A percentile compares a stretch with the other conserved stretches of the same genome.
Evolutionary conservation across 306 rosid species (phyloP).

Genomic region (Lathyrus aphaca): DNA sequence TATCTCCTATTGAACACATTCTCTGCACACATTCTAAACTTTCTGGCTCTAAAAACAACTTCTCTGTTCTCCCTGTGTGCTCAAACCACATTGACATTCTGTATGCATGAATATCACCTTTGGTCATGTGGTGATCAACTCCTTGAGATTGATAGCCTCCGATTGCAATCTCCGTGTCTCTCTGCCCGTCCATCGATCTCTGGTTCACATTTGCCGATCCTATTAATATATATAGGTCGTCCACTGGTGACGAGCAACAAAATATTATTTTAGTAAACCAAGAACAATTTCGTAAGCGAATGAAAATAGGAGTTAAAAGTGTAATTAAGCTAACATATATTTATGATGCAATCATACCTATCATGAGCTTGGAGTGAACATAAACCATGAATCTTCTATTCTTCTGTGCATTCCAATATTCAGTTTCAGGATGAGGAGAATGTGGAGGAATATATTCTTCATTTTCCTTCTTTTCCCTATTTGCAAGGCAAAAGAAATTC

Average conservation of each 20-base stretch:
- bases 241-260: constrained; percentile 59
- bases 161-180: constrained; percentile 92
- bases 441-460: constrained; percentile 74
- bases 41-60: constrained; percentile 50
- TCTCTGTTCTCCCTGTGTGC: constrained; percentile 54
- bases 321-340: neutral
- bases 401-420: constrained; percentile 81
- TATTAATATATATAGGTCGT: constrained; percentile 77
- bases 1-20: constrained; percentile 51
- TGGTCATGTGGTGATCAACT: constrained; percentile 22
- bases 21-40: constrained; percentile 46
- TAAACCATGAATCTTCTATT: constrained; percentile 93
- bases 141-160: constrained; percentile 66
- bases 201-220: constrained; percentile 99
- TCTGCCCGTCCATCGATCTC: constrained; percentile 88
- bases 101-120: constrained; percentile 61
- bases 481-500: constrained; percentile 95
- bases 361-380: constrained; percentile 96
- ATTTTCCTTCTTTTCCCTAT: constrained; percentile 61
- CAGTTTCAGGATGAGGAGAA: constrained; percentile 68
- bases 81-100: constrained; percentile 88
- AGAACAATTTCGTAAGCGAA: neutral
- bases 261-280: constrained; percentile 24
- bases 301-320: neutral
- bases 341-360: constrained; percentile 60